These are phyloP conservation scores for Talaromyces albobiverticillius DNA, from an alignment of 2,329 filamentous ascomycete species.

Conservation along the genomic window DNA sequence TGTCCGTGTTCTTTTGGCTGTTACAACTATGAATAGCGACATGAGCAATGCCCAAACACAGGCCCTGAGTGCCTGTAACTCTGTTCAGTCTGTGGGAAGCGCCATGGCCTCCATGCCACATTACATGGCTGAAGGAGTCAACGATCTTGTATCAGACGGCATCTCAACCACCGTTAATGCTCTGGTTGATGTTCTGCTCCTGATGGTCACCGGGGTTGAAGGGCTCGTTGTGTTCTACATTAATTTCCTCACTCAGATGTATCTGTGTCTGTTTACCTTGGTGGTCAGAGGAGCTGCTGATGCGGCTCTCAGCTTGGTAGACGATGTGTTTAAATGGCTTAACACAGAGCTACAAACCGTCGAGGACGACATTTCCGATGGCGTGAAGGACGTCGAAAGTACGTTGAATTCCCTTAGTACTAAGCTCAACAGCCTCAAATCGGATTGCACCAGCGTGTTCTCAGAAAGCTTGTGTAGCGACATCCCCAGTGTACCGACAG, in stretches of 20 bases:
- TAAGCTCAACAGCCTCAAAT: constrained; percentile 55
- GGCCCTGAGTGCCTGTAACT: constrained; percentile 83
- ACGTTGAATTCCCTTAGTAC: constrained; percentile 58
- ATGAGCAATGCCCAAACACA: constrained; percentile 73
- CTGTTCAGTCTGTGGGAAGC: constrained; percentile 89
- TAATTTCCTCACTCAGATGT: constrained; percentile 85
- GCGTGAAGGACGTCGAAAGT: constrained; percentile 20
- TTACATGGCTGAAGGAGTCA: constrained; percentile 86
- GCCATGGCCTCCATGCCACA: constrained; percentile 98
- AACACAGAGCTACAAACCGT: constrained; percentile 53
- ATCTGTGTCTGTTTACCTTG: constrained; percentile 83
- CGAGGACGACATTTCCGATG: constrained; percentile 44
- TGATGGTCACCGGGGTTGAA: constrained; percentile 80
- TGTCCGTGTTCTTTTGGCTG: constrained; percentile 72
- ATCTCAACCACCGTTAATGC: constrained; percentile 78
- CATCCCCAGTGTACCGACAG: constrained; percentile 44
- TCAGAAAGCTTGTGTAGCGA: constrained; percentile 26
- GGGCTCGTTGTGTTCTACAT: constrained; percentile 88
- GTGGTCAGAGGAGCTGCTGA: constrained; percentile 76
- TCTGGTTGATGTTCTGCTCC: constrained; percentile 72
- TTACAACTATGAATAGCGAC: constrained; percentile 68
- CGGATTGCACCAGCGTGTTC: constrained; percentile 48
- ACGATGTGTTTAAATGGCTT: constrained; percentile 59
- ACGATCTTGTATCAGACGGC: constrained; percentile 74
- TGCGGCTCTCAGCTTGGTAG: constrained; percentile 60